These are phyloP conservation scores for Melaleuca quinquenervia DNA, from an alignment of 345 rosid species.

Conservation along the genomic window DNA sequence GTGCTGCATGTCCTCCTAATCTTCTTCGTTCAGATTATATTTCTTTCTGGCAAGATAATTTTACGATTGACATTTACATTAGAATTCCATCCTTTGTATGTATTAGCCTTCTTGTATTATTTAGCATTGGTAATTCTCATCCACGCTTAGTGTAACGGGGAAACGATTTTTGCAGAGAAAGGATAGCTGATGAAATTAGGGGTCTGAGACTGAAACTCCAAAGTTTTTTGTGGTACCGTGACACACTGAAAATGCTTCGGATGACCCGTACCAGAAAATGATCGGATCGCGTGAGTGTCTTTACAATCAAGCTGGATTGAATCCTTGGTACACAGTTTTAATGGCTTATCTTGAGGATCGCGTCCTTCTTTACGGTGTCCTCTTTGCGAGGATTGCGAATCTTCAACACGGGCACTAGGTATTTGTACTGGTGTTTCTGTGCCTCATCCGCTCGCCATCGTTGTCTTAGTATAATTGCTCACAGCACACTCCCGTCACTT, in stretches of 20 bases:
- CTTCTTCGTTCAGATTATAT: neutral
- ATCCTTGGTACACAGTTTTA: neutral
- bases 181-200: neutral
- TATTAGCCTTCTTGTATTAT: neutral
- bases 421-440: neutral
- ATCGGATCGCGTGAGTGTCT: neutral
- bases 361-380: neutral
- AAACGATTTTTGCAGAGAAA: neutral
- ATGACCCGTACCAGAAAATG: neutral
- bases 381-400: neutral
- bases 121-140: neutral
- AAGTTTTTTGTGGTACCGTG: neutral
- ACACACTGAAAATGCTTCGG: neutral
- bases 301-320: neutral
- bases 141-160: neutral
- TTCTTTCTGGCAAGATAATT: neutral
- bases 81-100: neutral
- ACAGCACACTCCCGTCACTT: neutral
- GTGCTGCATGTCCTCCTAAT: constrained; percentile 36
- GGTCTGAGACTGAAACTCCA: neutral
- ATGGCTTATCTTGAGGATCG: neutral
- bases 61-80: neutral
- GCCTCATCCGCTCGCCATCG: neutral
- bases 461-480: neutral
- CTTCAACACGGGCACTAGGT: neutral